Base-by-base conservation (phyloP, 352 stramenopile genomes). In the Aphanomyces astaci region DNA sequence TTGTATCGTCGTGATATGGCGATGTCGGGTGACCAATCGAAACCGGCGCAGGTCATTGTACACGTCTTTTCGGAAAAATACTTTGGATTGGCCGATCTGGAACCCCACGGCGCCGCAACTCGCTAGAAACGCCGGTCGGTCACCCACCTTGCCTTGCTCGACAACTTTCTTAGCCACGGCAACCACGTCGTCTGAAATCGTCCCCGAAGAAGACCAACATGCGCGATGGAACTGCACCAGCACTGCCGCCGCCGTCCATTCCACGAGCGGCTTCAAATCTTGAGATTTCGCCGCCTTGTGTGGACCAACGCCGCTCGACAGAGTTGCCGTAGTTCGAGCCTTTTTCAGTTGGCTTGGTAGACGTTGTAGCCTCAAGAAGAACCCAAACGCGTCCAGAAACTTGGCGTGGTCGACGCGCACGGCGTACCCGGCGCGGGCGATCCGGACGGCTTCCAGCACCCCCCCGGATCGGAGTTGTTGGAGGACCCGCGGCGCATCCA, bases 391-490 rank as follows among this genome's bases (percentile, higher is more conserved):
- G 15, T 90, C 81, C 25, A 89, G 71, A 74, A 99, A 99, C 9
- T 88, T 88, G 11, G 88, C 83, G 74, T 98, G 94, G 3, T 87
- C 74, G 31, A 98, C 92, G 13, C 96, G 93, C 13, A 97, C 96
- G 25, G 96, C 96, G 75, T 98, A 99, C 0, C 96, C 97, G 55
- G 95, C 89, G 60, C 95, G 90, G 27, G 89, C 92, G 39, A 99
- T 98, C 9, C 92, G 84, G 11, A 99, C 88, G 9, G 96, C 95
- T 71, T 99, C 96, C 7, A 99, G 74, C 4, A 99, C 90, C 52
- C 97, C 97, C 51, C 96, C 95, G 28, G 96, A 99, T 19, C 92
- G 86, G 39, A 99, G 89, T 78, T 99, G 97, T 63, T 99, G 90
- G 3, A 99, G 89, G 81, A 98, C 96, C 36, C 95, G 89, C 54